Evolutionary conservation across 345 rosid genomes (phyloP).

Genomic region (Sisymbrium irio): DNA sequence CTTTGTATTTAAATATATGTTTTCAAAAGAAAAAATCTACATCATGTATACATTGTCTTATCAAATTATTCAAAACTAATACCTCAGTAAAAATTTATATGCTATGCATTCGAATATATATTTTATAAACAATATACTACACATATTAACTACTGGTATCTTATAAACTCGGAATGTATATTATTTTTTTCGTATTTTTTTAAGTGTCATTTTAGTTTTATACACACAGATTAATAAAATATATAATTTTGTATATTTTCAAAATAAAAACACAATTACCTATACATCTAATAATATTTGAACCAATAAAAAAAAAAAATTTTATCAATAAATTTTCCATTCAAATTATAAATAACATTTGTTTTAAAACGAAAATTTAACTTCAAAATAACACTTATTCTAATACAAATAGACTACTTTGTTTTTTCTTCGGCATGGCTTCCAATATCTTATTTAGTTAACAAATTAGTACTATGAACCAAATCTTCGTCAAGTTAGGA

Average conservation of each 20-base stretch:
- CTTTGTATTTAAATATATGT: background rate
- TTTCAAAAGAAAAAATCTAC: background rate
- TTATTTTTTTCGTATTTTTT: too few relatives aligned
- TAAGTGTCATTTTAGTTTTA: too few relatives aligned
- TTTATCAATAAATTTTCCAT: too few relatives aligned
- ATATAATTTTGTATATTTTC: too few relatives aligned
- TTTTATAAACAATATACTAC: background rate
- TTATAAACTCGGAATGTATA: background rate
- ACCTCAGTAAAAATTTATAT: too few relatives aligned
- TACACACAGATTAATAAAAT: too few relatives aligned
- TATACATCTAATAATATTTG: too few relatives aligned
- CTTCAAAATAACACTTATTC: too few relatives aligned
- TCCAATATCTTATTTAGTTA: background rate
- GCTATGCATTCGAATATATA: background rate
- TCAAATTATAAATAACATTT: too few relatives aligned
- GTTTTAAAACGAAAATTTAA: too few relatives aligned
- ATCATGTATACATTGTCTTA: background rate
- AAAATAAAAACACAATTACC: too few relatives aligned
- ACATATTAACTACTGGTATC: background rate
- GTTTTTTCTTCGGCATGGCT: background rate
- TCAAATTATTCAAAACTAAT: background rate
- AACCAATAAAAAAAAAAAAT: too few relatives aligned
- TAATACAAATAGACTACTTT: background rate
- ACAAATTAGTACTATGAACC: background rate
- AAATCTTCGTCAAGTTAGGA: constrained; percentile 4